These are phyloP conservation scores for Cercospora canescens DNA, from an alignment of 2,329 filamentous ascomycete genomes.

Conservation along the genomic window DNA sequence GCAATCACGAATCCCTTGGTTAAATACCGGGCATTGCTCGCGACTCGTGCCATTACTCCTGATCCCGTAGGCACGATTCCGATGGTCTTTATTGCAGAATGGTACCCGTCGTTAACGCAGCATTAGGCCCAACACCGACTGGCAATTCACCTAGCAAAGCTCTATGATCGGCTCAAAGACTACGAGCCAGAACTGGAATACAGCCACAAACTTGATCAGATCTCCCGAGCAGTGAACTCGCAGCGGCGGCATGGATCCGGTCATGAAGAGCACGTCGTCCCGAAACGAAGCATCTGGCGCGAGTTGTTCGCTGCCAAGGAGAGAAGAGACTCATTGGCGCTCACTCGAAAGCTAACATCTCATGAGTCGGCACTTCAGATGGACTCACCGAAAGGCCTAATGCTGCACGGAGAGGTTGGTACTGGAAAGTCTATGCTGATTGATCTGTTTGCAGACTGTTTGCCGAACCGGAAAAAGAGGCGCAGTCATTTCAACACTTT, in stretches of 20 bases:
- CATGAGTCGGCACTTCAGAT: slow-evolving; percentile 71
- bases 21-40: slow-evolving; percentile 71
- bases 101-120: neutral
- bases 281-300: slow-evolving; percentile 45
- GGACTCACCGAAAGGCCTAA: slow-evolving; percentile 70
- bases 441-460: slow-evolving; percentile 74
- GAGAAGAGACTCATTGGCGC: slow-evolving; percentile 55
- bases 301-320: slow-evolving; percentile 56
- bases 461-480: slow-evolving; percentile 71
- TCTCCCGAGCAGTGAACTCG: slow-evolving; percentile 49
- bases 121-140: slow-evolving; percentile 32
- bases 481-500: slow-evolving; percentile 86
- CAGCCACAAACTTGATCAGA: slow-evolving; percentile 61
- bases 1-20: slow-evolving; percentile 68
- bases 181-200: slow-evolving; percentile 75
- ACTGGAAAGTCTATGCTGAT: slow-evolving; percentile 85
- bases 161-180: slow-evolving; percentile 74
- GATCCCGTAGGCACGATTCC: slow-evolving; percentile 50
- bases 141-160: slow-evolving; percentile 73
- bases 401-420: slow-evolving; percentile 79
- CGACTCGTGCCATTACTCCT: slow-evolving; percentile 65
- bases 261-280: neutral
- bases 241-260: slow-evolving; percentile 27
- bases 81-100: neutral
- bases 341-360: slow-evolving; percentile 68